Percentiles rank a stretch among this genome's conserved stretches.
phyloP scores from a whole-genome alignment of 768 basidiomycete species.

The Lenzites betulinus region DNA sequence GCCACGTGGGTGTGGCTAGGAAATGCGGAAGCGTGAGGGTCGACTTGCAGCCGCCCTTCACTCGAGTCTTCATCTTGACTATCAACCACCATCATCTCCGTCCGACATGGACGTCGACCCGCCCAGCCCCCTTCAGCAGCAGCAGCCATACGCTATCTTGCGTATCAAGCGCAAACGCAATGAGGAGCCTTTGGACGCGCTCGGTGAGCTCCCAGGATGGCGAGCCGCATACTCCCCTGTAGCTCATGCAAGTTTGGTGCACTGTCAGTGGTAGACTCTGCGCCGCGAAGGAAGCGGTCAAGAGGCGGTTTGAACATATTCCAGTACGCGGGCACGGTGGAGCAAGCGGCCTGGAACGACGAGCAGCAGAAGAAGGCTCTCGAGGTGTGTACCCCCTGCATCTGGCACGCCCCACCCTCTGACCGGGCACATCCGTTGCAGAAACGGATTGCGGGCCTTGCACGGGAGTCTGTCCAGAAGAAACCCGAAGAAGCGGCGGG shows the following conservation, averaged over 20 bases:
- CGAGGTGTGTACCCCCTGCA: constrained; percentile 47
- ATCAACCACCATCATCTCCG: neutral
- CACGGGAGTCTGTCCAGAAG: constrained; percentile 22
- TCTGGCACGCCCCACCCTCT: neutral
- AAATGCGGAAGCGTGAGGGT: neutral
- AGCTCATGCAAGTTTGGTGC: neutral
- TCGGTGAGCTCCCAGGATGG: constrained; percentile 49
- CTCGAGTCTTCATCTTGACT: neutral
- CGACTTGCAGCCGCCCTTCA: neutral
- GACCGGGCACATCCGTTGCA: neutral
- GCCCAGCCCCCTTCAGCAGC: constrained; percentile 1
- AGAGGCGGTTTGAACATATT: constrained; percentile 61
- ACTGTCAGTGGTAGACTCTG: constrained; percentile 15
- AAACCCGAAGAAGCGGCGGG: neutral
- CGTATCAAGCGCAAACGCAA: constrained; percentile 83
- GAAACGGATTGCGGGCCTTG: constrained; percentile 30
- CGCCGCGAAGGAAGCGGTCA: constrained; percentile 60
- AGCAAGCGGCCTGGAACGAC: constrained; percentile 68
- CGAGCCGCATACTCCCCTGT: neutral
- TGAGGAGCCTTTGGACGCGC: constrained; percentile 80
- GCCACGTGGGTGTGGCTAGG: constrained; percentile 5
- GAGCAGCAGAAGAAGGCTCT: constrained; percentile 56
- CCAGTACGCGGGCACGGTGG: constrained; percentile 81
- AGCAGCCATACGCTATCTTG: constrained; percentile 65
- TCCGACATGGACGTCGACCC: constrained; percentile 15